phyloP scores from a whole-genome alignment of 306 rosid species.

The Rosa rugosa region DNA sequence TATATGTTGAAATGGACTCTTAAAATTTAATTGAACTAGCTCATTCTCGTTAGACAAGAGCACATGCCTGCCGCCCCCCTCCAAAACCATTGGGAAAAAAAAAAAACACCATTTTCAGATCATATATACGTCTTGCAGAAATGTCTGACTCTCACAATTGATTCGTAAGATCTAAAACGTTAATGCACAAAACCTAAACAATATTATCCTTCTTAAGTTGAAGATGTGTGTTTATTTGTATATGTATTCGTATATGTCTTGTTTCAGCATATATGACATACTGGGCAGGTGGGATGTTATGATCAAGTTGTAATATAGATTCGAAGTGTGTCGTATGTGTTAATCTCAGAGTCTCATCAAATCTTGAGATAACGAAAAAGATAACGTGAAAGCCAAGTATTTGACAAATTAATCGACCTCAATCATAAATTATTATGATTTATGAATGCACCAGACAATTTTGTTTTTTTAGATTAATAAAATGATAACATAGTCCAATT shows the following conservation, averaged over 20 bases:
- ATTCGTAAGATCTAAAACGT: neutral
- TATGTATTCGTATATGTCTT: neutral
- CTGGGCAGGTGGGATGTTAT: constrained; percentile 15
- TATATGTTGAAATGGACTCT: neutral
- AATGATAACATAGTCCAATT: neutral
- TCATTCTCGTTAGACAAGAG: constrained; percentile 1
- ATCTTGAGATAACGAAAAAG: constrained; percentile 29
- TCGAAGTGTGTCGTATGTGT: constrained; percentile 4
- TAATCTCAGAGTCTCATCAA: neutral
- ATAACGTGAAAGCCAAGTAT: constrained; percentile 41
- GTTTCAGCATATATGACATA: neutral
- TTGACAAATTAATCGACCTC: constrained; percentile 5
- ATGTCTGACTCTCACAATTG: neutral
- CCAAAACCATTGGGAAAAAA: neutral
- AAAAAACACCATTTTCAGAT: neutral
- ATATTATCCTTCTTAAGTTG: neutral
- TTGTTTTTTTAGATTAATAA: neutral
- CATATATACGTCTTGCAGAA: constrained; percentile 3
- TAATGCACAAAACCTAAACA: neutral
- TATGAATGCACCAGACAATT: neutral
- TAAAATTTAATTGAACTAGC: neutral
- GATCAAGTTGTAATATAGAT: constrained; percentile 8
- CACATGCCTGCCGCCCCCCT: constrained; percentile 9
- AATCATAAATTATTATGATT: neutral
- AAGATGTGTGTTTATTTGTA: neutral